Base-by-base conservation (phyloP, 495 filamentous ascomycete species). In the Neurospora sp. region DNA sequence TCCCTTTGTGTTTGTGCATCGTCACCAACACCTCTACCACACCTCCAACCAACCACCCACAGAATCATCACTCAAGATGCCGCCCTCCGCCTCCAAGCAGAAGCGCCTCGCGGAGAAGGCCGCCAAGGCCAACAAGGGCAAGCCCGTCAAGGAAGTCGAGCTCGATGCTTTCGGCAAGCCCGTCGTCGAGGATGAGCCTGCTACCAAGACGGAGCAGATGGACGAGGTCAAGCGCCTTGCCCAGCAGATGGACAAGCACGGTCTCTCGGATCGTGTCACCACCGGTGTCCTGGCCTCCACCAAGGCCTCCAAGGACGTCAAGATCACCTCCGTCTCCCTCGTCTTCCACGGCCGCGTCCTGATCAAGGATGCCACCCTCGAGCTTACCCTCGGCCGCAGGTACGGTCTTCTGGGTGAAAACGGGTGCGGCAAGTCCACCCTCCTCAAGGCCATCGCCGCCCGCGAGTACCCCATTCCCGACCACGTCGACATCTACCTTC, bases 301-400 rank as follows among this genome's bases (percentile, higher is more conserved):
- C 65, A 82, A 88, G 70, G 84, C 92, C 53, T 94, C 91, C 84
- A 90, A 93, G 78, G 96, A 99, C 81, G 93, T 96, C 80, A 99
- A 99, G 88, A 92, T 99, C 80, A 96, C 92, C 70, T 97, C 95
- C 46, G 89, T 90, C 76, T 96, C 92, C 41, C 86, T 99, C 71
- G 94, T 97, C 73, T 99, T 99, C 89, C 96, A 99, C 85, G 96
- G 96, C 74, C 94, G 91, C 76, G 96, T 99, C 75, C 90, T 99
- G 71, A 91, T 99, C 82, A 93, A 89, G 76, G 96, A 99, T 82
- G 91, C 92, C 71, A 94, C 91, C 37, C 87, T 99, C 78, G 96
- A 99, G 82, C 87, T 99, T 77, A 97, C 93, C 80, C 94, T 94
- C 80, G 92, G 92, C 71, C 92, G 95, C 75, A 89, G 96, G 70